phyloP scores from a whole-genome alignment of 352 stramenopile species.

The Elongisporangium undulatum region DNA sequence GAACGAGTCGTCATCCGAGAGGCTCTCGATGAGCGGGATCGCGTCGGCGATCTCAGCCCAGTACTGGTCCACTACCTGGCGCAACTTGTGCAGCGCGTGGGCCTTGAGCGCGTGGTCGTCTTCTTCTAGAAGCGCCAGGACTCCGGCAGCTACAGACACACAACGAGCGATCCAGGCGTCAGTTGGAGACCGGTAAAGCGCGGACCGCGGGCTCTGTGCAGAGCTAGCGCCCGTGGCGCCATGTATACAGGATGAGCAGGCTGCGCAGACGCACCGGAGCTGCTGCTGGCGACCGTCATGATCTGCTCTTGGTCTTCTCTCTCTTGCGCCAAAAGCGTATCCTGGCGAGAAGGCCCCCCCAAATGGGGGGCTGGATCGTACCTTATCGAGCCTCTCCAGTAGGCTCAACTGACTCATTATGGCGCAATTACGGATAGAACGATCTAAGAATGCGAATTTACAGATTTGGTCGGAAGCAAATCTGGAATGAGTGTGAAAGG shows the following conservation, averaged over 20 bases:
- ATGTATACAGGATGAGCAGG: background rate
- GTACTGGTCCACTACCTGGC: constrained; percentile 91
- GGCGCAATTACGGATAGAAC: background rate
- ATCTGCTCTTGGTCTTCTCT: constrained; percentile 23
- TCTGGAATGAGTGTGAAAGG: background rate
- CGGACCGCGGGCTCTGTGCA: background rate
- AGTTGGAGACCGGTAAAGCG: constrained; percentile 10
- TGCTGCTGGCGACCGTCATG: constrained; percentile 47
- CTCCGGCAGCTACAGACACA: constrained; percentile 59
- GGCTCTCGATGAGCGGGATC: constrained; percentile 90
- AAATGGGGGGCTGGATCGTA: background rate
- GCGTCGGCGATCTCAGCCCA: constrained; percentile 93
- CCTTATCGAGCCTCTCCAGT: background rate
- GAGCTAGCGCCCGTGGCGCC: background rate
- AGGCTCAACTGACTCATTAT: background rate
- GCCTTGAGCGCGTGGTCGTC: constrained; percentile 88
- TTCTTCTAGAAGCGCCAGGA: constrained; percentile 90
- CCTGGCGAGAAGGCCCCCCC: background rate
- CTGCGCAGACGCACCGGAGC: constrained; percentile 43
- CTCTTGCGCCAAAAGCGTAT: constrained; percentile 9
- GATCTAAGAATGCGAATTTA: background rate
- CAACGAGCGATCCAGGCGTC: constrained; percentile 25
- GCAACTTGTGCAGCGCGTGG: constrained; percentile 90
- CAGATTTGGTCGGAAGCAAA: background rate
- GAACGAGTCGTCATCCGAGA: constrained; percentile 93